These are phyloP conservation scores for cucumber (Cucumis sativus) DNA, from an alignment of 306 rosid genomes.

Conservation along the genomic window DNA sequence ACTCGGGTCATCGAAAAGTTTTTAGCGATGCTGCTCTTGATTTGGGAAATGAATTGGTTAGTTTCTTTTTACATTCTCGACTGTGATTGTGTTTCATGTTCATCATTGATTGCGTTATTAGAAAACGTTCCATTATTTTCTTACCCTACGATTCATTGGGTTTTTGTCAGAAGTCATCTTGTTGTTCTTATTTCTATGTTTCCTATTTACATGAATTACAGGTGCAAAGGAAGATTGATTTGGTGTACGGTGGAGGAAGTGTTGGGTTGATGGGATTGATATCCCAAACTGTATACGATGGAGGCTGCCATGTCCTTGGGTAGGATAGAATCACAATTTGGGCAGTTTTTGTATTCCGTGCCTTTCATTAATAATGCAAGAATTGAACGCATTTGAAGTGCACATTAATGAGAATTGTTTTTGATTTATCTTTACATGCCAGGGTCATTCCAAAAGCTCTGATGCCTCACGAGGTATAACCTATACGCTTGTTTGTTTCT, in stretches of 20 bases:
- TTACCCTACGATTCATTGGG: background rate
- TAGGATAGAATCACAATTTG: slow-evolving; percentile 20
- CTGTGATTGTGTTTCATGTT: background rate
- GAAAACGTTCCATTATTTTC: background rate
- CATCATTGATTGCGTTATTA: background rate
- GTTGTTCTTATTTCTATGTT: background rate
- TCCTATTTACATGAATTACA: slow-evolving; percentile 19
- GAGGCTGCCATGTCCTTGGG: slow-evolving; percentile 93
- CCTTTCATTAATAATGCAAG: slow-evolving; percentile 1
- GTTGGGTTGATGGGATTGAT: slow-evolving; percentile 85
- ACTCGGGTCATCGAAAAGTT: slow-evolving; percentile 65
- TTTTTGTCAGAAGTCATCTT: background rate
- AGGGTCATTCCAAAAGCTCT: slow-evolving; percentile 92
- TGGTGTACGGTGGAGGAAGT: slow-evolving; percentile 95
- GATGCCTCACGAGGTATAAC: slow-evolving; percentile 73
- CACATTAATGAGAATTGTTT: background rate
- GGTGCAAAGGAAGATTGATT: slow-evolving; percentile 70
- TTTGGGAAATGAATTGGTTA: slow-evolving; percentile 77
- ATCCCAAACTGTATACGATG: slow-evolving; percentile 70
- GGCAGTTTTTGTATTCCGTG: background rate
- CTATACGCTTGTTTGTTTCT: background rate
- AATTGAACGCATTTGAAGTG: background rate
- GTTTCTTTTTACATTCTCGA: background rate
- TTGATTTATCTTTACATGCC: slow-evolving; percentile 16
- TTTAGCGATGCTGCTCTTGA: slow-evolving; percentile 79